Evolutionary conservation across 2,329 filamentous ascomycete genomes (phyloP).

Genomic region (Pleoardoris graminearum): DNA sequence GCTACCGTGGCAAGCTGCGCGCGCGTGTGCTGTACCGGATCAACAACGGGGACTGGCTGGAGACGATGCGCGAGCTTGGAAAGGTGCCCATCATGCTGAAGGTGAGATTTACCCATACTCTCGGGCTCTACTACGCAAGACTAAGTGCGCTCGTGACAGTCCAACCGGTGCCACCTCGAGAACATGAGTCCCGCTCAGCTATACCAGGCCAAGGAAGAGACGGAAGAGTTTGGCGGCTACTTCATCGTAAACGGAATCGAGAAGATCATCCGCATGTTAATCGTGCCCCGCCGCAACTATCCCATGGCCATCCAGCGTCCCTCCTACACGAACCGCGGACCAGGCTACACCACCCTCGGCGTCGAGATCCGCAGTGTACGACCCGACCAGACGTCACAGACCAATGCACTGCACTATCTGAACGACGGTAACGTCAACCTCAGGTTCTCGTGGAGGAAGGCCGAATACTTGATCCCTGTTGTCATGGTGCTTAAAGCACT

Average conservation of each 20-base stretch:
- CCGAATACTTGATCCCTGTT: conserved; percentile 92
- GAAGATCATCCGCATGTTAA: conserved; percentile 90
- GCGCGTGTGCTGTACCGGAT: conserved; percentile 83
- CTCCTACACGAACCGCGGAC: conserved; percentile 85
- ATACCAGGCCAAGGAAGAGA: conserved; percentile 87
- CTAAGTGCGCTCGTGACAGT: conserved; percentile 56
- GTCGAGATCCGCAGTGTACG: conserved; percentile 90
- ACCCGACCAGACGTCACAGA: conserved; percentile 97
- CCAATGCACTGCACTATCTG: conserved; percentile 94
- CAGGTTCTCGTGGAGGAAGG: conserved; percentile 96
- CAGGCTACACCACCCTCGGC: conserved; percentile 85
- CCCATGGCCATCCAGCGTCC: conserved; percentile 91
- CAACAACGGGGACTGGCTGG: conserved; percentile 82
- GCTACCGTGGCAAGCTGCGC: conserved; percentile 84
- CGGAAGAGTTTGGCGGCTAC: conserved; percentile 94
- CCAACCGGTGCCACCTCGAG: conserved; percentile 88
- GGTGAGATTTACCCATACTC: conserved; percentile 53
- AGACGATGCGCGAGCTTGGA: conserved; percentile 82
- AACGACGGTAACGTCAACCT: conserved; percentile 96
- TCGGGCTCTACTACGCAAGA: conserved; percentile 11
- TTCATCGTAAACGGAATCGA: conserved; percentile 98
- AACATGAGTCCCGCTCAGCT: conserved; percentile 80
- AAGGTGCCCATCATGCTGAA: conserved; percentile 92
- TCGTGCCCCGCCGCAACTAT: conserved; percentile 89
- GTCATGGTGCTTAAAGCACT: conserved; percentile 97